Evolutionary conservation across 768 basidiomycete species (phyloP).

Genomic region (Lentinula boryana): DNA sequence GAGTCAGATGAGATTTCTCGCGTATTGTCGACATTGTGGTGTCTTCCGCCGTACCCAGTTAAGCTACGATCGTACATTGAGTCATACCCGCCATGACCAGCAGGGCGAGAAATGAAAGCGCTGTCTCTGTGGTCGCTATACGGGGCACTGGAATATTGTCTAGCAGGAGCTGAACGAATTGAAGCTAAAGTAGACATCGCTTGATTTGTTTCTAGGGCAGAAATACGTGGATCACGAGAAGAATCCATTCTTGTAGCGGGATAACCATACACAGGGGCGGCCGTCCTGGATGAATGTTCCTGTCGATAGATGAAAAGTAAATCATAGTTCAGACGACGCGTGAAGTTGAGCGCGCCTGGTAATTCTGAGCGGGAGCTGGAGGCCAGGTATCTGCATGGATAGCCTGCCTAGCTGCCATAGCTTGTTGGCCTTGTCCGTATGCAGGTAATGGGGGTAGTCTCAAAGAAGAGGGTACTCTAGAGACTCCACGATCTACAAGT

Average conservation of each 20-base stretch:
- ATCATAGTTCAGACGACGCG: background rate
- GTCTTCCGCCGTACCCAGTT: background rate
- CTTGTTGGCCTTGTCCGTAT: background rate
- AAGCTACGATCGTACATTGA: background rate
- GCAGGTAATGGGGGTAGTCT: conserved; percentile 5
- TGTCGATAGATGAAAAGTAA: background rate
- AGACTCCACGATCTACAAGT: background rate
- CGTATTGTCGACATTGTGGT: background rate
- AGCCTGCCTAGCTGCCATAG: background rate
- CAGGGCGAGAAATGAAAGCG: background rate
- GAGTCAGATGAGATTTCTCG: background rate
- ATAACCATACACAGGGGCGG: background rate
- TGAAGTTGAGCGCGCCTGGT: background rate
- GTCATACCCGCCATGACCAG: background rate
- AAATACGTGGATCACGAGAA: conserved; percentile 5
- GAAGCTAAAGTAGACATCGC: conserved; percentile 6
- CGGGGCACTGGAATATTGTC: background rate
- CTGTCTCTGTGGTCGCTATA: background rate
- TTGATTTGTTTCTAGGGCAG: conserved; percentile 7
- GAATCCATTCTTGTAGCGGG: background rate
- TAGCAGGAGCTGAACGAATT: background rate
- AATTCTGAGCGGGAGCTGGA: background rate
- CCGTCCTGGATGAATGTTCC: background rate
- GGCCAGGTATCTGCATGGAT: conserved; percentile 1
- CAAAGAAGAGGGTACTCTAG: background rate